These are phyloP conservation scores for Fraxinus sp. DNA, from an alignment of 305 asterid genomes.

Conservation along the genomic window DNA sequence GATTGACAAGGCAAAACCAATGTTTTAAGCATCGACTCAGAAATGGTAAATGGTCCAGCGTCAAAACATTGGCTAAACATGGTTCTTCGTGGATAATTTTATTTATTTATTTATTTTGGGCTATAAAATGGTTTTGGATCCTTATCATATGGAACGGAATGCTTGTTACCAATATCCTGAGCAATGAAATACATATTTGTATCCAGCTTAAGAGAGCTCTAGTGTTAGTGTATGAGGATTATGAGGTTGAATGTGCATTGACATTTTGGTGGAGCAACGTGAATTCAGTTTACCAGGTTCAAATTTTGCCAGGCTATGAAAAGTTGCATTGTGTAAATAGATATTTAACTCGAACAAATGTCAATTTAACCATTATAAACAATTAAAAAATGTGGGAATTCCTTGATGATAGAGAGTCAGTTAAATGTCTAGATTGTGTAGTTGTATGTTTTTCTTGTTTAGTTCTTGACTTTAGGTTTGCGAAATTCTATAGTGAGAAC, in stretches of 20 bases:
- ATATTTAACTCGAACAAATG: background rate
- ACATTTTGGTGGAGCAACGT: background rate
- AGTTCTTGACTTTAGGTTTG: background rate
- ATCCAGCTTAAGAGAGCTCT: background rate
- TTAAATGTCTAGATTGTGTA: background rate
- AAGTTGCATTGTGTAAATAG: background rate
- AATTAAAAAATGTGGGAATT: background rate
- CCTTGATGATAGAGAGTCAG: background rate
- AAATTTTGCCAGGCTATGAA: background rate
- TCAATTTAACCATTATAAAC: background rate
- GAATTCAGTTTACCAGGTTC: background rate
- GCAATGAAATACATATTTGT: background rate
- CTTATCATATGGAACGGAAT: background rate
- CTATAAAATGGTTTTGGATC: background rate
- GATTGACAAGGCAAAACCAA: background rate
- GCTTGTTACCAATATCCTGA: background rate
- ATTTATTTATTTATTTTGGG: no score
- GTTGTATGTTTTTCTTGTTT: background rate
- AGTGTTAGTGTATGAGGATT: background rate
- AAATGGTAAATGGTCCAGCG: background rate
- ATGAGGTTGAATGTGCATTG: background rate
- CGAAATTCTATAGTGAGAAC: background rate
- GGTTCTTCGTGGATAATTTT: background rate
- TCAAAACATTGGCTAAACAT: background rate
- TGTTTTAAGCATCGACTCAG: background rate